Base-by-base conservation (phyloP, 768 basidiomycete genomes). In the Boletus barrowsii region DNA sequence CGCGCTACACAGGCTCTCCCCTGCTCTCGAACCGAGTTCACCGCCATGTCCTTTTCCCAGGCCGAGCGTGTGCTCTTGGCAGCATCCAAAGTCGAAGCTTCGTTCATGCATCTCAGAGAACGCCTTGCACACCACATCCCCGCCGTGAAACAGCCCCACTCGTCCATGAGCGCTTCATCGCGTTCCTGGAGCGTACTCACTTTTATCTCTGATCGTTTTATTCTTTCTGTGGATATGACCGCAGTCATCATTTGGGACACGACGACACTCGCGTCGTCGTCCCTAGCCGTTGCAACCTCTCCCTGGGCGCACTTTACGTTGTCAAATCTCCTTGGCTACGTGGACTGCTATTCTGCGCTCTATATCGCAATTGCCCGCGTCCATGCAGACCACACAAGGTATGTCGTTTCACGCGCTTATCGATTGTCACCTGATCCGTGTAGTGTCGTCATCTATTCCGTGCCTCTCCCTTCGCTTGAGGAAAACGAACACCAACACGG, bases 201-300 rank as follows among this genome's bases (percentile, higher is more conserved):
- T 0, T 68, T 68, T 29, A 39, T 68, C n/a, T 55, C 56, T 3
- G 63, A 63, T 41, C 53, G 53, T 2, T 61, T 69, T 37, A 30
- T 67, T 5, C 55, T 69, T 22, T 56, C 58, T 9, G 66, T 52
- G 43, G 49, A 56, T 39, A 47, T 17, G 4, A 45, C 33, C 10
- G 22, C 48, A 2, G 40, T 54, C 18, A 42, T 59, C 17, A 40
- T 68, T 26, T 69, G 67, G 63, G 55, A 61, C 17, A 42, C 53
- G 18, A 18, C 47, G 10, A 43, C 35, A 10, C 29, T 41, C 32
- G 6, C 13, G 4, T 46, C 49, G 11, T 46, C 52, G 15, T 54
- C 46, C 26, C 42, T 47, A 1, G n/a, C 30, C 7, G 40, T 46
- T 14, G 50, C 40, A 26, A 47, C 49, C 33, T 36, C 39, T 18